Base-by-base conservation (phyloP, 225 moss, liverwort and hornwort species). In the Rhytidiadelphus loreus region DNA sequence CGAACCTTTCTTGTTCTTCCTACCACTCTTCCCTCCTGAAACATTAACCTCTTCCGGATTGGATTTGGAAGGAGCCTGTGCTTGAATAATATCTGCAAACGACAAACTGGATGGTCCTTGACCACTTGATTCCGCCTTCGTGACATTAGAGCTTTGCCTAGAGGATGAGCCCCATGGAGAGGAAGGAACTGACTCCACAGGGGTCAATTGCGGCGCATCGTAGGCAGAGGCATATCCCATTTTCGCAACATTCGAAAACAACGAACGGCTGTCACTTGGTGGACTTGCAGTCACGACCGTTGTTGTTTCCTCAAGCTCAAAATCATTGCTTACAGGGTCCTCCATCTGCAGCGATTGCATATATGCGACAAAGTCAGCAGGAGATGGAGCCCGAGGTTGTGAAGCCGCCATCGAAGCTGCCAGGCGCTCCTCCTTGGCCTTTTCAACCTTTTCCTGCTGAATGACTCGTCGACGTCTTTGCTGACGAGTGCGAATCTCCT, bases 201-300 rank as follows among this genome's bases (percentile, higher is more conserved):
- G 88, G 43, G 86, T 84, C 29, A 98, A 92, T 78, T 94, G 96
- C 39, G 99, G 97, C 53, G 97, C 97, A 89, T 99, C 99, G 76
- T 95, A 93, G 77, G 95, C 99, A 79, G 99, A 95, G 80, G 99
- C 99, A 94, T 88, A 99, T 50, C 99, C 99, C 93, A 97, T 92
- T 93, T 97, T 96, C 41, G 99, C 95, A 74, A 99, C 99, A 63
- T 90, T 91, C 19, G 99, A 95, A 89, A 99, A 99, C 76, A 89
- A 89, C 61, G 91, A 95, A 33, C 99, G 96, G 77, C 93, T 93
- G 73, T 95, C 96, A 81, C 87, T 90, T 77, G 96, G 95, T 77
- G 97, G 96, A 91, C 95, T 97, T 53, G 86, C 88, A 77, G 88
- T 86, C 41, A 90, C 88, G 3, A 88, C 87, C 17, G 91, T 82